Evolutionary conservation across 176 grass and related monocot genomes (phyloP).

Genomic region (Chrysopogon serrulatus): DNA sequence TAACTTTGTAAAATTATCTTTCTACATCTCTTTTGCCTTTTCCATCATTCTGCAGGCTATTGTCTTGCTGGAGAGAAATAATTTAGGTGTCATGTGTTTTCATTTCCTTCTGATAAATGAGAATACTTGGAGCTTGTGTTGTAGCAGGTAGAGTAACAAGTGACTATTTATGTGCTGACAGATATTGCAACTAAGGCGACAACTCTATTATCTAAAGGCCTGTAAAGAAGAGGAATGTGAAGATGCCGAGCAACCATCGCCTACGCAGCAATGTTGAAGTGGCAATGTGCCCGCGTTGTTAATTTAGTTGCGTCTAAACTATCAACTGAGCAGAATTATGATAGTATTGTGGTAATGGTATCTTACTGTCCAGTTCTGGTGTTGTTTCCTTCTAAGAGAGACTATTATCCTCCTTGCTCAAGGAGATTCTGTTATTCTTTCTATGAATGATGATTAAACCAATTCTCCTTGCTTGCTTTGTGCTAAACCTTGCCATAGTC

Average conservation of each 20-base stretch:
- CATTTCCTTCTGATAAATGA: background rate
- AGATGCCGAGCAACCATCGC: slow-evolving; percentile 15
- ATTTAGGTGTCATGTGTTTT: background rate
- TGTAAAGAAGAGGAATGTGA: slow-evolving; percentile 42
- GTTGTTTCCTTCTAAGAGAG: background rate
- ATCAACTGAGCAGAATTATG: background rate
- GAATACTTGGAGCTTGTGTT: background rate
- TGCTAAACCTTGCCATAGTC: background rate
- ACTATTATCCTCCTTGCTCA: too few relatives aligned
- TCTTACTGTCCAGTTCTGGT: background rate
- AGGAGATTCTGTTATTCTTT: background rate
- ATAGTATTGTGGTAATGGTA: background rate
- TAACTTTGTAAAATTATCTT: background rate
- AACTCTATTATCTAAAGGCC: slow-evolving; percentile 47
- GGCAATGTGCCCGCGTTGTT: background rate
- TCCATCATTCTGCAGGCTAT: background rate
- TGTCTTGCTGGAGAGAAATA: background rate
- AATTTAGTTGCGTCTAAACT: background rate
- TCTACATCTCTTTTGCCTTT: background rate
- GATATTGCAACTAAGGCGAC: slow-evolving; percentile 67
- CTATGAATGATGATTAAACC: background rate
- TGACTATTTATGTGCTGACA: slow-evolving; percentile 31
- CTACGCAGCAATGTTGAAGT: background rate
- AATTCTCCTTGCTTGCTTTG: background rate
- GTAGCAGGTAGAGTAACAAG: too few relatives aligned